A percentile compares a stretch with the other conserved stretches of the same genome.
phyloP scores from a whole-genome alignment of 306 rosid species.

The Acacia acuminata region DNA sequence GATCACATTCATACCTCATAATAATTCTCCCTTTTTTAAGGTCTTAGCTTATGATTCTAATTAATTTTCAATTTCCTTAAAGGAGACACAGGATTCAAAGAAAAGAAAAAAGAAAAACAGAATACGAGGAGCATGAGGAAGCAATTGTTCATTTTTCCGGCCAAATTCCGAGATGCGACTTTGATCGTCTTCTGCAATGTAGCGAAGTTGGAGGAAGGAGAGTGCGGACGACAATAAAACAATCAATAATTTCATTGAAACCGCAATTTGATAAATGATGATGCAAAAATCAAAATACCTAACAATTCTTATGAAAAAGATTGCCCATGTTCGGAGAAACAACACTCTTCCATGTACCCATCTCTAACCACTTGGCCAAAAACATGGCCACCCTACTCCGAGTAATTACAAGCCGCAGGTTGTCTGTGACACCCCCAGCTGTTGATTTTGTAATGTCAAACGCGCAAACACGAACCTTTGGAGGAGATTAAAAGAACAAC shows the following conservation, averaged over 20 bases:
- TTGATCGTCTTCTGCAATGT: not conserved
- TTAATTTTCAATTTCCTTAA: too few relatives aligned
- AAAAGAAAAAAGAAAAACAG: too few relatives aligned
- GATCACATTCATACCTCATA: too few relatives aligned
- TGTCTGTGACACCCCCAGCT: constrained; percentile 6
- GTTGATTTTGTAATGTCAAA: constrained; percentile 3
- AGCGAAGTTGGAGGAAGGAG: not conserved
- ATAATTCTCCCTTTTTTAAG: too few relatives aligned
- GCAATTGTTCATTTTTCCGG: not conserved
- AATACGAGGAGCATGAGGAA: too few relatives aligned
- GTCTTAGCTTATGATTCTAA: too few relatives aligned
- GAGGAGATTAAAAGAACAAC: constrained; percentile 16
- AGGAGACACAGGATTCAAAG: too few relatives aligned
- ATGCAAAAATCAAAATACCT: not conserved
- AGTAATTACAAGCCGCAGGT: constrained; percentile 13
- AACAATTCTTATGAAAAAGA: not conserved
- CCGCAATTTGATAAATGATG: not conserved
- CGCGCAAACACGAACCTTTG: constrained; percentile 21
- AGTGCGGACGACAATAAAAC: not conserved
- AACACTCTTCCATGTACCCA: constrained; percentile 8
- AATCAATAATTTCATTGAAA: not conserved
- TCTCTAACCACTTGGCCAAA: constrained; percentile 4
- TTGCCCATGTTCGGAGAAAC: not conserved
- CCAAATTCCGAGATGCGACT: not conserved
- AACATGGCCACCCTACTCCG: constrained; percentile 8